Evolutionary conservation across 495 filamentous ascomycete genomes (phyloP), one percentile per base, ranked within the genome.

Genomic region (Cenococcum geophilum): DNA sequence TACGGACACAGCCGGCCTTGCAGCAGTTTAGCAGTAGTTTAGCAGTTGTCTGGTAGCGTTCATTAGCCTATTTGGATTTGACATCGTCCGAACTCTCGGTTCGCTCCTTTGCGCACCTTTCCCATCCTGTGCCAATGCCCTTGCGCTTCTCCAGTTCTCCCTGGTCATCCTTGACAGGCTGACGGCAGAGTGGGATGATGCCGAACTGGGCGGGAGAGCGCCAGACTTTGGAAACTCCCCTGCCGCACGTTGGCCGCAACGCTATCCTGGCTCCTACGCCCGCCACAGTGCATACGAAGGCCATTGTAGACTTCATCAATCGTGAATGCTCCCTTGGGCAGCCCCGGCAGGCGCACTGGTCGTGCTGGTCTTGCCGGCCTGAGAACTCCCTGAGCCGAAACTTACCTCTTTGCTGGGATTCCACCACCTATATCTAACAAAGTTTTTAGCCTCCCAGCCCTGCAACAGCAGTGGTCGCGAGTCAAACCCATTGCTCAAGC

Each of bases 381-480:
- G 36, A 40, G 14, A 6, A 8, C 36, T 14, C 14, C 36, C 14
- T 40, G 8, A 8, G 14, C 36, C 36, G 36, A 40, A 40, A 40
- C 36, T 40, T 40, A 40, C 36, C 36, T 40, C 8, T 40, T 8
- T 40, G 8, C 36, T 40, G 36, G 36, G 36, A 40, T 14, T 40
- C 36, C 14, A 40, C 36, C 36, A 14, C 36, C 36, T 8, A 14
- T 40, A 14, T 6, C 53, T 57, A 66, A 67, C 65, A 67, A 63
- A 67, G n/a, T 57, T 67, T 63, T 60, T 42, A 60, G 27, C 61
- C 36, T 64, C 53, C 64, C 50, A 63, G 57, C 56, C 63, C 63
- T 67, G 64, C 52, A 51, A 67, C 64, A 37, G 60, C 64, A 60
- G 56, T 57, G 58, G 64, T 67, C 64, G 64, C 64, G 62, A 53